Evolutionary conservation across 2,329 filamentous ascomycete genomes (phyloP), one percentile per base, ranked within the genome.

Genomic region (Spiromastix sp.): DNA sequence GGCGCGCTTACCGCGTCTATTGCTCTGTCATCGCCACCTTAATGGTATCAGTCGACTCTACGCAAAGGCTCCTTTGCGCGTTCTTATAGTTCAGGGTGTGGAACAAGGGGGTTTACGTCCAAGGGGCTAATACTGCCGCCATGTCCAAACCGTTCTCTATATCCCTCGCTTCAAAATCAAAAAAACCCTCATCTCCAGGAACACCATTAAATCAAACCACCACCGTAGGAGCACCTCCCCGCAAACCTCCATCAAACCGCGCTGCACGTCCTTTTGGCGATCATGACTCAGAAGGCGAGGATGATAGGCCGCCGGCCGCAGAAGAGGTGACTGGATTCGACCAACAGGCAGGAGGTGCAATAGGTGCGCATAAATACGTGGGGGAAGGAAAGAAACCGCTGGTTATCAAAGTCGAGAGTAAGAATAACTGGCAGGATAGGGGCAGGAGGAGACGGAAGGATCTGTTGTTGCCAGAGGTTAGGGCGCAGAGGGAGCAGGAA

Each of bases 391-490:
- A 60, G 25, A 67, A 80, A 51, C 76, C 81, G 45, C 74, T 86
- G 64, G 85, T 89, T 51, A 75, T 76, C 20, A 79, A 84, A 51
- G 81, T 86, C 41, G 82, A 85, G 60, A 83, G 78, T 51, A 78
- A 74, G 54, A 95, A 95, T 56, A 91, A 96, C 66, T 79, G 86
- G 43, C 55, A 58, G 33, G 54, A 63, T 38, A 50, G 59, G 5
- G 52, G 57, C 3, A 42, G 46, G 2, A 74, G 66, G 70, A 80
- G 50, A 68, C 74, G 50, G 44, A 50, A 61, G 38, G 77, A 73
- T 51, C 54, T 71, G 10, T 59, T 79, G n/a, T 75, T 73, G n/a
- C 55, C 48, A 5, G 72, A 72, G 42, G 72, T 71, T 26, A 66
- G 69, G 42, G 66, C 64, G 42, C 56, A 63, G 41, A 62, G 61